These are phyloP conservation scores for Talaromyces funiculosus DNA, from an alignment of 2,329 filamentous ascomycete species.

Conservation along the genomic window DNA sequence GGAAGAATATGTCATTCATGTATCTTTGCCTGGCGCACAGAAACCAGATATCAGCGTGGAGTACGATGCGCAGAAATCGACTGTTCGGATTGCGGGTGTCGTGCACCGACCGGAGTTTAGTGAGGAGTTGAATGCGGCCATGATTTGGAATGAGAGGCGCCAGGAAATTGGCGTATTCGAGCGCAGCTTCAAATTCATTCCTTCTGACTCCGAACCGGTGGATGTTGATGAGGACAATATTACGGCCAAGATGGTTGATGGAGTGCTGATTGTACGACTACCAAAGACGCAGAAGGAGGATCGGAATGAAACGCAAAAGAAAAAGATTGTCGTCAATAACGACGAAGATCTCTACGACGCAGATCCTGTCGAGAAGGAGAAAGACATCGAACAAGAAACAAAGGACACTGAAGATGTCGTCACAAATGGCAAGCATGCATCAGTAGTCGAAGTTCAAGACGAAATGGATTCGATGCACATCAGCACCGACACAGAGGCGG, in stretches of 20 bases:
- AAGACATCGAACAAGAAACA: neutral
- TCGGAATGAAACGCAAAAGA: constrained; percentile 16
- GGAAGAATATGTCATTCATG: constrained; percentile 61
- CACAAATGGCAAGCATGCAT: constrained; percentile 5
- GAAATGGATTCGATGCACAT: constrained; percentile 18
- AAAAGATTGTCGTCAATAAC: constrained; percentile 18
- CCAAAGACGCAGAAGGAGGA: constrained; percentile 59
- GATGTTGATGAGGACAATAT: constrained; percentile 63
- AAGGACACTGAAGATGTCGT: neutral
- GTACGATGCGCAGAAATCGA: constrained; percentile 64
- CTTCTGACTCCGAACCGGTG: constrained; percentile 47
- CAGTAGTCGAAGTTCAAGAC: constrained; percentile 12
- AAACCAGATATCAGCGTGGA: constrained; percentile 73
- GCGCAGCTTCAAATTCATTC: constrained; percentile 58
- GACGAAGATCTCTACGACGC: constrained; percentile 13
- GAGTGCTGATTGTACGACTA: constrained; percentile 68
- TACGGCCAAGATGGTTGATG: constrained; percentile 71
- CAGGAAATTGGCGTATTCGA: constrained; percentile 70
- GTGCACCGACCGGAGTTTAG: constrained; percentile 66
- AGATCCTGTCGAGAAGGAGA: neutral
- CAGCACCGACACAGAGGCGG: constrained; percentile 23
- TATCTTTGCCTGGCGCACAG: constrained; percentile 69
- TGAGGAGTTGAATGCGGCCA: constrained; percentile 60
- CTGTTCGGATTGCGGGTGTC: constrained; percentile 65
- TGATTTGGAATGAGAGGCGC: constrained; percentile 65